Evolutionary conservation across 495 filamentous ascomycete species (phyloP).

Genomic region (Penicillium robsamsonii): DNA sequence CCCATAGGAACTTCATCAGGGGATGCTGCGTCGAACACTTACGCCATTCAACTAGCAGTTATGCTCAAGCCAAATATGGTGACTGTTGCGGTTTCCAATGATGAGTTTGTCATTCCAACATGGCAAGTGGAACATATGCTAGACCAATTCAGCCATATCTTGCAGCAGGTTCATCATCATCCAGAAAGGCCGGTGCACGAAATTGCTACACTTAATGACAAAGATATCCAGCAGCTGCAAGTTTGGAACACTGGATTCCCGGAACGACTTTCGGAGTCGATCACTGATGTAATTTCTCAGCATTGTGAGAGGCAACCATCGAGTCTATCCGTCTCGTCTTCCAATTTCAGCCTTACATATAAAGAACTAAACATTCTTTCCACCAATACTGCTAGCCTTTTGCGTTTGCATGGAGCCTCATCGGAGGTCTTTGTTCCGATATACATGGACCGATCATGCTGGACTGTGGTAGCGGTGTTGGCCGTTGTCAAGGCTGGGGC

Average conservation of each 20-base stretch:
- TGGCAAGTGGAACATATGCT: conserved; percentile 16
- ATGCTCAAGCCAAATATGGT: neutral
- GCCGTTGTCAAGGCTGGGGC: conserved; percentile 46
- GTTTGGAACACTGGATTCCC: conserved; percentile 8
- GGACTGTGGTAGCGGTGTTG: conserved; percentile 38
- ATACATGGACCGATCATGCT: conserved; percentile 45
- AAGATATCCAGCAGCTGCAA: conserved; percentile 12
- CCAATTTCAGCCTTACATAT: conserved; percentile 24
- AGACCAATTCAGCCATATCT: conserved; percentile 20
- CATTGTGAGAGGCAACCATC: neutral
- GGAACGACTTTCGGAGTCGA: conserved; percentile 5
- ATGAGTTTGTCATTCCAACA: conserved; percentile 10
- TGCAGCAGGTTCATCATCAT: conserved; percentile 12
- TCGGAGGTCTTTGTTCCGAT: conserved; percentile 42
- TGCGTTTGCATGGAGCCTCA: conserved; percentile 31
- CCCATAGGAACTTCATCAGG: no score
- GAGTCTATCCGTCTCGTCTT: conserved; percentile 9
- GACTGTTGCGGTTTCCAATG: conserved; percentile 9
- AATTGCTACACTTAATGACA: conserved; percentile 8
- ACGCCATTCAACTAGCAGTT: no score
- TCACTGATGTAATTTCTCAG: conserved; percentile 16
- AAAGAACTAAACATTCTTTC: conserved; percentile 14
- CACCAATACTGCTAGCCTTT: conserved; percentile 5
- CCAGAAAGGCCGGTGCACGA: neutral
- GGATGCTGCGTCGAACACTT: no score